phyloP scores from a whole-genome alignment of 2,329 filamentous ascomycete species.

The Coniochaeta ligniaria region DNA sequence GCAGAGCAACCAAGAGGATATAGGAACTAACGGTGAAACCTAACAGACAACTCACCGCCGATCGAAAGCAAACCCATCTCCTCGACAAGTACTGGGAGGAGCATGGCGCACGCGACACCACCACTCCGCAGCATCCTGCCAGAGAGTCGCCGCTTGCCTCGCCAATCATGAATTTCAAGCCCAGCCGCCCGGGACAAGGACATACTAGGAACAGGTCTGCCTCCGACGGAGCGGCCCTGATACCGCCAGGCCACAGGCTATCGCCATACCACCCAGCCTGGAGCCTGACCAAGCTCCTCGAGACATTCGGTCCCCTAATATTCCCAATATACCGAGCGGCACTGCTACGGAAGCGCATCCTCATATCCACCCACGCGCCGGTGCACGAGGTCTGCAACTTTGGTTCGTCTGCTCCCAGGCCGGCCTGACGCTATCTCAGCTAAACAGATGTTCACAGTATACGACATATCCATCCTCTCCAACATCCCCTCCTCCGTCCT shows the following conservation, averaged over 20 bases:
- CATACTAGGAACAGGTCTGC: constrained; percentile 51
- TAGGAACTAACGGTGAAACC: background rate
- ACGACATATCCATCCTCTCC: constrained; percentile 86
- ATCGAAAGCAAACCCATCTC: constrained; percentile 53
- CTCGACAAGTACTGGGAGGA: constrained; percentile 78
- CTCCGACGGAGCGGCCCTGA: constrained; percentile 53
- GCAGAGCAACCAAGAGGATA: background rate
- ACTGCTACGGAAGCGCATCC: constrained; percentile 76
- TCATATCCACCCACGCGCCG: constrained; percentile 80
- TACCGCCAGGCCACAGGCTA: constrained; percentile 57
- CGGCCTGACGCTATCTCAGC: constrained; percentile 13
- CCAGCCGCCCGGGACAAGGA: constrained; percentile 24
- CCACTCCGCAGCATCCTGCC: constrained; percentile 24
- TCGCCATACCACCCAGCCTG: constrained; percentile 79
- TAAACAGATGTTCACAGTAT: constrained; percentile 49
- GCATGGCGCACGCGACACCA: constrained; percentile 37
- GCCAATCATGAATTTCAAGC: constrained; percentile 38
- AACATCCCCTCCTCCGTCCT: constrained; percentile 73
- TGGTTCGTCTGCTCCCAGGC: constrained; percentile 46
- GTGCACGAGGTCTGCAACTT: constrained; percentile 84
- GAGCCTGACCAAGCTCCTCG: constrained; percentile 69
- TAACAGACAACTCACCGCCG: constrained; percentile 51
- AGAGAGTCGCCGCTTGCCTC: constrained; percentile 46
- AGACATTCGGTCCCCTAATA: constrained; percentile 82
- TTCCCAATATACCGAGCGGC: constrained; percentile 88